Conservation (phyloP, 495 filamentous ascomycete genomes). For the Hypoxylon crocopeplum region DNA sequence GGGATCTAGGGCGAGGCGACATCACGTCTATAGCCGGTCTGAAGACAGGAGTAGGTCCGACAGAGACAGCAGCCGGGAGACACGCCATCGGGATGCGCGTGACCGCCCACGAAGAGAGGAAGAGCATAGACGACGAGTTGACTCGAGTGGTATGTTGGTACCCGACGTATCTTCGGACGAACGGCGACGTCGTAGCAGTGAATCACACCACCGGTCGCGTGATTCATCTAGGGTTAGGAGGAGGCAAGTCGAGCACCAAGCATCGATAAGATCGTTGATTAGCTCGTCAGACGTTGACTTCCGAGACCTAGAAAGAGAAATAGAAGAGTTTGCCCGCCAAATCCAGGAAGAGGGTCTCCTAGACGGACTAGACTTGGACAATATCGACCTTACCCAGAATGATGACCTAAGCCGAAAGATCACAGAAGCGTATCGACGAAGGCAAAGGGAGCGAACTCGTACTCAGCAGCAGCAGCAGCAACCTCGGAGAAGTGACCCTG, state of each 20-base stretch:
- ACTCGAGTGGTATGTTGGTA: constrained; percentile 39
- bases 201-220: constrained; percentile 44
- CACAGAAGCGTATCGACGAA: constrained; percentile 80
- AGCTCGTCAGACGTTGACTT: constrained; percentile 76
- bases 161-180: constrained; percentile 42
- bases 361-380: constrained; percentile 83
- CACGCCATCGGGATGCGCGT: constrained; percentile 24
- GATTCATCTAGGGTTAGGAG: constrained; percentile 44
- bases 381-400: constrained; percentile 76
- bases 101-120: constrained; percentile 39
- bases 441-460: constrained; percentile 63
- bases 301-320: constrained; percentile 69
- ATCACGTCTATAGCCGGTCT: constrained; percentile 55
- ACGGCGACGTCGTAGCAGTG: constrained; percentile 45
- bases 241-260: constrained; percentile 81
- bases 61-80: constrained; percentile 43
- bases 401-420: constrained; percentile 89
- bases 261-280: constrained; percentile 81
- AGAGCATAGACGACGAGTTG: constrained; percentile 39
- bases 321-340: constrained; percentile 84
- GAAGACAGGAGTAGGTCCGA: constrained; percentile 43
- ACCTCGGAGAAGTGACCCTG: constrained; percentile 52
- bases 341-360: constrained; percentile 88
- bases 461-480: constrained; percentile 30
- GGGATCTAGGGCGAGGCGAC: constrained; percentile 47